Conservation (phyloP, 2,329 filamentous ascomycete species). For the Cadophora malorum region DNA sequence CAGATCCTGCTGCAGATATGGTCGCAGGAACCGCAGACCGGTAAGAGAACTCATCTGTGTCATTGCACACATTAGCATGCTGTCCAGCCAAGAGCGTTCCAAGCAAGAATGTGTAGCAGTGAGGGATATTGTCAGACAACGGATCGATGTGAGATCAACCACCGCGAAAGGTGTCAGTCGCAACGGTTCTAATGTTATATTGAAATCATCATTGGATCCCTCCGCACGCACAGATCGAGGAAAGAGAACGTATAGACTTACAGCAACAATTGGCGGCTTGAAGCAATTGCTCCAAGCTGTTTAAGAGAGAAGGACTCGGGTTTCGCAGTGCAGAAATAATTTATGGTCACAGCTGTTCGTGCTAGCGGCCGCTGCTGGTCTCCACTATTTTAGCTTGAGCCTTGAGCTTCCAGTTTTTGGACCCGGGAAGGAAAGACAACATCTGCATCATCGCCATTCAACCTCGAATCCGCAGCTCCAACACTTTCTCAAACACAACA, state of each 20-base stretch:
- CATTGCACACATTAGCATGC: conserved; percentile 32
- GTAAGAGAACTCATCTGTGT: conserved; percentile 53
- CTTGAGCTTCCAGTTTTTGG: conserved; percentile 36
- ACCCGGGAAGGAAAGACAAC: conserved; percentile 8
- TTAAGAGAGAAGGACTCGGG: conserved; percentile 3
- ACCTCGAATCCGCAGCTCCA: conserved; percentile 16
- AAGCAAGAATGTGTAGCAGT: conserved; percentile 22
- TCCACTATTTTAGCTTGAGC: not conserved
- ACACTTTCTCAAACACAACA: not conserved
- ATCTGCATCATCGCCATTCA: conserved; percentile 22
- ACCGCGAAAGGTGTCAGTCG: conserved; percentile 58
- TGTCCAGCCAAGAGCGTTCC: conserved; percentile 12
- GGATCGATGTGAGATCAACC: conserved; percentile 59
- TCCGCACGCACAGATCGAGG: not conserved
- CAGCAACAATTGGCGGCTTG: conserved; percentile 25
- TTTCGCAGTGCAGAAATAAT: conserved; percentile 28
- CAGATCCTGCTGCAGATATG: conserved; percentile 56
- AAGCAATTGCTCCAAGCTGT: conserved; percentile 28
- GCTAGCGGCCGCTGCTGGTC: conserved; percentile 32
- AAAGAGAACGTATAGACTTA: conserved; percentile 27
- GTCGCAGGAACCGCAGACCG: conserved; percentile 60
- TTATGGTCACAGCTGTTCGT: conserved; percentile 20
- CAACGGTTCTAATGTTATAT: conserved; percentile 63
- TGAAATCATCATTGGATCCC: conserved; percentile 55
- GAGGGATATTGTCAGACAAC: conserved; percentile 51